These are phyloP conservation scores for Tardiomyces blankii DNA, from an alignment of 1,139 yeast genomes.

Conservation along the genomic window DNA sequence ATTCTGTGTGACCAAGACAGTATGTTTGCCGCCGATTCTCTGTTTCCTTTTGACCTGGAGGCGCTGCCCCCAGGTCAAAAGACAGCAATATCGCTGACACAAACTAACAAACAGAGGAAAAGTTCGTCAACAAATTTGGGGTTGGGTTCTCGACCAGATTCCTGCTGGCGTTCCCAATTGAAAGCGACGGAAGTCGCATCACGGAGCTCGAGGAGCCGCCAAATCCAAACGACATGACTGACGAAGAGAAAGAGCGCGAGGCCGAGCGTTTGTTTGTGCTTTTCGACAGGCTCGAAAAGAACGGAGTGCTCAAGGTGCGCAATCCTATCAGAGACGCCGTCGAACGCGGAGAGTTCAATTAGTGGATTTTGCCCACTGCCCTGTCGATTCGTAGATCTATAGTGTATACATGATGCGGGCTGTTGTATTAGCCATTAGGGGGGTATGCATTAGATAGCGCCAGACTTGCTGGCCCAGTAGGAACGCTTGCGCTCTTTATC, in stretches of 20 bases:
- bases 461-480: not conserved
- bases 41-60: no score
- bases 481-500: not conserved
- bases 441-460: not conserved
- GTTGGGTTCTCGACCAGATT: not conserved
- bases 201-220: slow-evolving; percentile 1
- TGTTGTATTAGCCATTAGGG: not conserved
- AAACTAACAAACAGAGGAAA: not conserved
- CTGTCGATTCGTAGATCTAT: no score
- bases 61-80: no score
- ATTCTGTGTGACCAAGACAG: not conserved
- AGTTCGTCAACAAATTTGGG: not conserved
- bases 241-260: slow-evolving; percentile 43
- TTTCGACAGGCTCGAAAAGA: slow-evolving; percentile 39
- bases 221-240: slow-evolving; percentile 28
- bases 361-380: not conserved
- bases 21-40: no score
- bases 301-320: slow-evolving; percentile 35
- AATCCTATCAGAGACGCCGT: slow-evolving; percentile 25
- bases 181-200: not conserved
- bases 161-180: not conserved
- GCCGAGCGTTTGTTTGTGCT: slow-evolving; percentile 41
- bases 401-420: not conserved
- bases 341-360: slow-evolving; percentile 12
- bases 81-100: no score